Base-by-base conservation (phyloP, 2,329 filamentous ascomycete species). In the Zasmidium angulare region DNA sequence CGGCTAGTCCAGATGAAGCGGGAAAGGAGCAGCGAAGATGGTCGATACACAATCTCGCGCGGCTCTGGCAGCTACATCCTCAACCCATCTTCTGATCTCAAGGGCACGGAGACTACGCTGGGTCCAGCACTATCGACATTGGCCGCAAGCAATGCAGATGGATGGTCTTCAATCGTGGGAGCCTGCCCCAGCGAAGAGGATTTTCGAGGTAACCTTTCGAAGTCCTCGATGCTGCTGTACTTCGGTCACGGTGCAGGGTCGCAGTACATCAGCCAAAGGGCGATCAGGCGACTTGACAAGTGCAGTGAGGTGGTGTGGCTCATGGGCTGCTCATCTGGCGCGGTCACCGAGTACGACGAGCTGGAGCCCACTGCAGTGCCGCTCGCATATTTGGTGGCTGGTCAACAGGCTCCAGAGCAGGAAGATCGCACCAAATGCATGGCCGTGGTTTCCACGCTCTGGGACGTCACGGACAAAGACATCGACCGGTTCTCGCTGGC, bases 381-480 rank as follows among this genome's bases (percentile, higher is more conserved):
- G 22, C 87, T 93, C 78, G 92, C 93, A 68, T 98, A 98, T 77
- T 87, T 99, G 76, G 87, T 93, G 66, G 93, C 92, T 0, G 93
- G 91, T 1, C 86, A 84, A 21, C 57, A 58, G 47, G 46, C 26
- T 19, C 26, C 26, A 29, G 57, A 17, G 19, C 31, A 55, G 56
- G 46, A 52, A 50, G 26, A 57, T 17, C 36, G 36, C 47, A 11
- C 2, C 43, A 70, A 66, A 59, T 68, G 78, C 72, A 67, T 92
- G 2, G 92, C 93, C 0, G 86, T 98, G 10, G 87, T 98, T 1
- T 95, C 92, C 49, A 97, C 93, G 17, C 81, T 99, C 40, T 99
- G 95, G 95, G 95, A 99, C 75, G 95, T 99, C 52, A 99, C 95
- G 10, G 95, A 99, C 74, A 90, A 90, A 69, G 95, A 99, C 74